phyloP scores from a whole-genome alignment of 116 monocot species.

The Zostera marina region DNA sequence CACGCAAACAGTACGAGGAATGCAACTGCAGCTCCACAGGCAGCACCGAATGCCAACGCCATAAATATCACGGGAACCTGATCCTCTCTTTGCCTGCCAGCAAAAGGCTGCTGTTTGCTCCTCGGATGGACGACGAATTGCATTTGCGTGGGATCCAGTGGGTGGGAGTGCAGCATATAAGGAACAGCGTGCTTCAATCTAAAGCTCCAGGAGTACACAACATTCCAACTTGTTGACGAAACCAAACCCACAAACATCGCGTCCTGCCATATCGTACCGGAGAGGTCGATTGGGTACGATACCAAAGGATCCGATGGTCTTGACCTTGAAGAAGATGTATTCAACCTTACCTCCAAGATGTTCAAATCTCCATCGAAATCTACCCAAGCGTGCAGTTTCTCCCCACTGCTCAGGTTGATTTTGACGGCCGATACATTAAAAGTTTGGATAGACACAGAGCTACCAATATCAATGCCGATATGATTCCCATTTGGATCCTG shows the following conservation, averaged over 20 bases:
- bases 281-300: constrained; percentile 48
- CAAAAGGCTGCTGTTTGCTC: constrained; percentile 8
- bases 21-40: constrained; percentile 44
- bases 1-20: constrained; percentile 28
- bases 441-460: constrained; percentile 13
- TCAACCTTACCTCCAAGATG: constrained; percentile 33
- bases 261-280: constrained; percentile 34
- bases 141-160: constrained; percentile 36
- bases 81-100: constrained; percentile 2
- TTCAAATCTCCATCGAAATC: constrained; percentile 47
- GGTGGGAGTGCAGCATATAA: constrained; percentile 66
- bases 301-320: constrained; percentile 21
- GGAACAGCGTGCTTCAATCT: constrained; percentile 26
- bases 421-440: constrained; percentile 18
- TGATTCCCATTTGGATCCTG: constrained; percentile 8
- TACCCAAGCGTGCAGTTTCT: constrained; percentile 55
- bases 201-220: constrained; percentile 57
- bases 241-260: constrained; percentile 41
- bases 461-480: constrained; percentile 23
- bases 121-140: not conserved
- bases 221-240: constrained; percentile 22
- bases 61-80: constrained; percentile 16
- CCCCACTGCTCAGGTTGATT: constrained; percentile 12
- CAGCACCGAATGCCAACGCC: constrained; percentile 37
- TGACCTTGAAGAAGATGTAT: constrained; percentile 10